Conservation (phyloP, 768 basidiomycete species). For the Udeniomyces megalosporus region DNA sequence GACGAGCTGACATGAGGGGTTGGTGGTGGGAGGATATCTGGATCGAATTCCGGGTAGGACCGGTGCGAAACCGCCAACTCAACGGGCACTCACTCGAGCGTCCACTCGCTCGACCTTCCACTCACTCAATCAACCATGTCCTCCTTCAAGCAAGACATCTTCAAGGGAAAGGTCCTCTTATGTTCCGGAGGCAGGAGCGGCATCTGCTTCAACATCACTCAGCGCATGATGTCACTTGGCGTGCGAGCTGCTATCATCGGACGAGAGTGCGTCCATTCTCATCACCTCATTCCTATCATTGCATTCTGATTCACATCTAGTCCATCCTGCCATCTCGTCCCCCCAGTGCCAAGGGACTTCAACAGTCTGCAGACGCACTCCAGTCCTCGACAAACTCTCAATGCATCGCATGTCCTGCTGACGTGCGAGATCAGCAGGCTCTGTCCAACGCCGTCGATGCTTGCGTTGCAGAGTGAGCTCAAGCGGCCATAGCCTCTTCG, state of each 20-base stretch:
- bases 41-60: too few relatives aligned
- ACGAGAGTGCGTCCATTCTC: slow-evolving; percentile 48
- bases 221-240: slow-evolving; percentile 58
- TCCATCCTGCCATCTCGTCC: neutral
- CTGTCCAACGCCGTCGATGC: slow-evolving; percentile 58
- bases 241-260: slow-evolving; percentile 68
- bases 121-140: neutral
- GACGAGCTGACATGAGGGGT: too few relatives aligned
- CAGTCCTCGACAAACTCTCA: slow-evolving; percentile 48
- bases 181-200: slow-evolving; percentile 74
- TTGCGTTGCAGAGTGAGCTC: too few relatives aligned
- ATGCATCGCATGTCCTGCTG: slow-evolving; percentile 60
- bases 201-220: slow-evolving; percentile 78
- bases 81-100: neutral
- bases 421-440: slow-evolving; percentile 62
- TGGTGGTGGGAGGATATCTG: too few relatives aligned
- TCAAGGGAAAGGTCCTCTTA: slow-evolving; percentile 65
- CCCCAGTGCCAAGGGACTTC: slow-evolving; percentile 52
- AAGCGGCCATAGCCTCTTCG: too few relatives aligned
- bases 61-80: too few relatives aligned
- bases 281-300: slow-evolving; percentile 3
- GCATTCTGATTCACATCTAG: neutral
- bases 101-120: neutral
- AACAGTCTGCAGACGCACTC: slow-evolving; percentile 52
- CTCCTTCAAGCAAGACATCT: slow-evolving; percentile 56